Conservation (phyloP, 2,329 filamentous ascomycete species). For the Huntiella abstrusa region DNA sequence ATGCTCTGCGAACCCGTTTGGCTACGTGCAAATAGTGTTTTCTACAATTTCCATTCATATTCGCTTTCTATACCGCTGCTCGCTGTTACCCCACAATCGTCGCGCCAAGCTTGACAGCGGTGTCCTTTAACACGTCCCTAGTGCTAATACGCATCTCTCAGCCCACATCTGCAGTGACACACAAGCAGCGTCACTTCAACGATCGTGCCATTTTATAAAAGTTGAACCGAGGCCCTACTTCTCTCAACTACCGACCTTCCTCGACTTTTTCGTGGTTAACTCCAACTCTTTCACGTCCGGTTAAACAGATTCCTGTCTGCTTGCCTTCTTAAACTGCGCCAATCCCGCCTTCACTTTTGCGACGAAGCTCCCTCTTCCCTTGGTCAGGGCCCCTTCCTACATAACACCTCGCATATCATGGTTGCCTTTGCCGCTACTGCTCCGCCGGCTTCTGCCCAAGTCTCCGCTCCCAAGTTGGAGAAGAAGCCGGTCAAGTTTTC, state of each 20-base stretch:
- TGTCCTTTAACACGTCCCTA: conserved; percentile 1
- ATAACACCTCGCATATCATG: conserved; percentile 38
- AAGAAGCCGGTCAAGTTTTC: conserved; percentile 99
- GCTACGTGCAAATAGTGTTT: too few species aligned
- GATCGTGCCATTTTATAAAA: background rate
- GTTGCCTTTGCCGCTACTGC: conserved; percentile 35
- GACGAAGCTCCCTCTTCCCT: conserved; percentile 85
- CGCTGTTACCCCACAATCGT: too few species aligned
- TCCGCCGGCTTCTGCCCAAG: conserved; percentile 29
- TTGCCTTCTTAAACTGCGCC: conserved; percentile 6
- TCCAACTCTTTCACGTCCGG: background rate
- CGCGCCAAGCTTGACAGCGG: too few species aligned
- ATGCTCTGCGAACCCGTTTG: too few species aligned
- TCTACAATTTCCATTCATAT: too few species aligned
- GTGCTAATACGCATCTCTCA: conserved; percentile 6
- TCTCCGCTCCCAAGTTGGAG: conserved; percentile 45
- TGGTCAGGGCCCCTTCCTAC: conserved; percentile 76
- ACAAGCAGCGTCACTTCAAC: conserved; percentile 2
- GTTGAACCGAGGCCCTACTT: conserved; percentile 6
- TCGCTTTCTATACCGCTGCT: too few species aligned
- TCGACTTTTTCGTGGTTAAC: conserved; percentile 4
- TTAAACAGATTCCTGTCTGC: background rate
- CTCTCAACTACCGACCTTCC: conserved; percentile 10
- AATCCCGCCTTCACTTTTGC: conserved; percentile 24
- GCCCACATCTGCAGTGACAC: conserved; percentile 8